A percentile compares a stretch with the other conserved stretches of the same genome.
Evolutionary conservation across 257 asterid species (phyloP).

Genomic region (Solanum chmielewskii): DNA sequence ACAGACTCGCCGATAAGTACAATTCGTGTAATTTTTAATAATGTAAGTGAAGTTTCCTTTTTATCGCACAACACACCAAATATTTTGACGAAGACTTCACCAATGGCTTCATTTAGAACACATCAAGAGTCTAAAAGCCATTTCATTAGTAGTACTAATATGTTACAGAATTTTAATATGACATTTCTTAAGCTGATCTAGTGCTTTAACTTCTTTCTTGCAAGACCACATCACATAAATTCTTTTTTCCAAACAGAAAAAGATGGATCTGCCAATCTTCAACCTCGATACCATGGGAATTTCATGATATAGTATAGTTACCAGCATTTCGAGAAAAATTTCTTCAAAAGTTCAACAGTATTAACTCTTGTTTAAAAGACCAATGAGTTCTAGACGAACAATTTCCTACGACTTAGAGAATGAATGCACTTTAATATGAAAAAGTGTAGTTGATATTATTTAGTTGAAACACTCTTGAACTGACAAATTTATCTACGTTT

Average conservation of each 20-base stretch:
- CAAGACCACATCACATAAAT: neutral
- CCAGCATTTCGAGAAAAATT: neutral
- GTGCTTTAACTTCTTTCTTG: neutral
- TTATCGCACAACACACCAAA: neutral
- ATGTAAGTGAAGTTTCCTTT: neutral
- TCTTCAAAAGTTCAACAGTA: neutral
- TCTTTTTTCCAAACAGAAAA: neutral
- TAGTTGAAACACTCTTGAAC: neutral
- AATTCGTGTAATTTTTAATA: neutral
- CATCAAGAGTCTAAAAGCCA: neutral
- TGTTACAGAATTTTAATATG: neutral
- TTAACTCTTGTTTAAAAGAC: neutral
- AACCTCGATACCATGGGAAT: neutral
- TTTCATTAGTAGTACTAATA: neutral
- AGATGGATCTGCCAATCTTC: neutral
- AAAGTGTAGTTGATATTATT: neutral
- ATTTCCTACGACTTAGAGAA: neutral
- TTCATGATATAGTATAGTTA: neutral
- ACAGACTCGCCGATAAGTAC: neutral
- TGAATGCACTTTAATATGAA: neutral
- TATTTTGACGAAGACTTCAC: neutral
- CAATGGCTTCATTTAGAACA: neutral
- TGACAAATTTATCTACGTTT: neutral
- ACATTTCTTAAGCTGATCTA: neutral
- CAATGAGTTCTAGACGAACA: neutral